Conservation (phyloP, 2,329 filamentous ascomycete species). For the Claviceps paspali region DNA sequence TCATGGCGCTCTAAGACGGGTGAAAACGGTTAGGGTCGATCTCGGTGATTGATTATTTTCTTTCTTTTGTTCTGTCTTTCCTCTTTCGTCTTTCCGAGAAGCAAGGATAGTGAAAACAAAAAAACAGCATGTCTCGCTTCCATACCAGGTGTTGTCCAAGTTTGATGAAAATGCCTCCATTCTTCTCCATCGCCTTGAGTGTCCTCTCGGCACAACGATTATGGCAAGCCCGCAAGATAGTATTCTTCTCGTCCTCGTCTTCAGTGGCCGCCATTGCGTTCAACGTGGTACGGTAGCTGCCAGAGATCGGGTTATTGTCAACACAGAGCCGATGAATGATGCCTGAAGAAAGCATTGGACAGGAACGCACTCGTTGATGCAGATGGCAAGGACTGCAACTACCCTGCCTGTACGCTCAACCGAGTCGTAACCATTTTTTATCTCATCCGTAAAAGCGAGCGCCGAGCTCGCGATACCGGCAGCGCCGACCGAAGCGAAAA, state of each 20-base stretch:
- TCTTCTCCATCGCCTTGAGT: conserved; percentile 75
- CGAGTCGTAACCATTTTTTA: conserved; percentile 61
- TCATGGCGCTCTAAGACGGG: conserved; percentile 61
- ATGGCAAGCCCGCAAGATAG: conserved; percentile 68
- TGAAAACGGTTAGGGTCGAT: not conserved
- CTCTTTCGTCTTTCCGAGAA: too few relatives aligned
- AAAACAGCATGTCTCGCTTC: not conserved
- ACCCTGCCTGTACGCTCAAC: conserved; percentile 68
- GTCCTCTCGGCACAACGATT: conserved; percentile 85
- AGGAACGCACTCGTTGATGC: conserved; percentile 78
- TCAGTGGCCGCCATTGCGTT: conserved; percentile 49
- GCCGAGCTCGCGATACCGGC: conserved; percentile 31
- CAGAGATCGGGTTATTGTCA: not conserved
- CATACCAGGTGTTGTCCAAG: conserved; percentile 76
- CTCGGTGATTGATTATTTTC: not conserved
- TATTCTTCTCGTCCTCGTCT: conserved; percentile 48
- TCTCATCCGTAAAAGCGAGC: conserved; percentile 48
- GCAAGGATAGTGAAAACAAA: too few relatives aligned
- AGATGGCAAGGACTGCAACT: conserved; percentile 55
- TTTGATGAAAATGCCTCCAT: conserved; percentile 97
- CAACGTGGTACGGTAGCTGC: conserved; percentile 74
- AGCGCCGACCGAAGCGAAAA: conserved; percentile 36
- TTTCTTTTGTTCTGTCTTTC: too few relatives aligned
- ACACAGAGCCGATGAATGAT: too few relatives aligned
- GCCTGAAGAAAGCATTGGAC: too few relatives aligned